Evolutionary conservation across 192 early-diverging fungal genomes (phyloP).

Genomic region (Coemansia sp.): DNA sequence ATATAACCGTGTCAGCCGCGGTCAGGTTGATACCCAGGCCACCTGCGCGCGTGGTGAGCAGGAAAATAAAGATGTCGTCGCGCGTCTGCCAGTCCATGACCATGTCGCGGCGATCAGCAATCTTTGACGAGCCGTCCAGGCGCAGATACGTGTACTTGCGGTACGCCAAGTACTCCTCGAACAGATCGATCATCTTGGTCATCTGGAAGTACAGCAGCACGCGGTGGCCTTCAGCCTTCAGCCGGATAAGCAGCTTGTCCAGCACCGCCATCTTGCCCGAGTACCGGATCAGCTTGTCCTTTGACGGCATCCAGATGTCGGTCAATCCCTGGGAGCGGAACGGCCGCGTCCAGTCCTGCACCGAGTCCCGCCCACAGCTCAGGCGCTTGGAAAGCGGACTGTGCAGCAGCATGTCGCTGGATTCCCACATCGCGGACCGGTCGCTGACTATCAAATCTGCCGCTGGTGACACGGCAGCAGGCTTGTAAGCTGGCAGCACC

Average conservation of each 20-base stretch:
- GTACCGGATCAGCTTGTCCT: constrained; percentile 77
- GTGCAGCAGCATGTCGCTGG: constrained; percentile 35
- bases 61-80: constrained; percentile 94
- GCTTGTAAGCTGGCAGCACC: constrained; percentile 53
- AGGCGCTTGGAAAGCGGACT: constrained; percentile 30
- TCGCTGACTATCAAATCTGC: constrained; percentile 63
- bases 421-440: constrained; percentile 57
- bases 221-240: constrained; percentile 86
- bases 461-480: constrained; percentile 61
- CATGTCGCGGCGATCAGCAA: constrained; percentile 85
- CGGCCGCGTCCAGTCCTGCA: constrained; percentile 42
- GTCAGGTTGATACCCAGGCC: constrained; percentile 97
- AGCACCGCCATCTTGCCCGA: constrained; percentile 92
- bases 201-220: constrained; percentile 97
- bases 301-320: constrained; percentile 68
- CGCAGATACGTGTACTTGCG: constrained; percentile 90
- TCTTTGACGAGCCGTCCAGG: constrained; percentile 92
- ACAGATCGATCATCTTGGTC: constrained; percentile 95
- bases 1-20: constrained; percentile 91
- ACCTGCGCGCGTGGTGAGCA: constrained; percentile 95
- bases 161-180: constrained; percentile 96
- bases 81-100: constrained; percentile 91
- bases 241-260: constrained; percentile 80
- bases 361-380: constrained; percentile 18
- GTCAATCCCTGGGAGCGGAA: constrained; percentile 56